Percentiles rank a stretch among this genome's conserved stretches.
Conservation (phyloP, 2,329 filamentous ascomycete genomes). For the Biscogniauxia marginata region DNA sequence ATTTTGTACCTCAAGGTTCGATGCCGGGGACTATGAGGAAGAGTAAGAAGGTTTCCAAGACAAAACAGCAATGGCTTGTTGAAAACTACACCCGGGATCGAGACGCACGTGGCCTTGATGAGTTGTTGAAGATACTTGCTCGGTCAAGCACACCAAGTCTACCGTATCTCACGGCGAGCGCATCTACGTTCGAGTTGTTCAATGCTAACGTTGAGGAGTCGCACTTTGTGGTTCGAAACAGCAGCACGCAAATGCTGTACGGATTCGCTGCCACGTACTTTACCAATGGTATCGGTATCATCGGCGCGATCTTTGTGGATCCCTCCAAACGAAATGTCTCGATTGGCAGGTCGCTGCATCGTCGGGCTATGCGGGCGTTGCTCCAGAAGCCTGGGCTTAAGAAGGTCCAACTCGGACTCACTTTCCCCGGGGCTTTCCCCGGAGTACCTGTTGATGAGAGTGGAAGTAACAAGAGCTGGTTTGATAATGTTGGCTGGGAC, state of each 20-base stretch:
- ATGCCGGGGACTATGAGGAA: constrained; percentile 76
- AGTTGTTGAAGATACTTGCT: constrained; percentile 69
- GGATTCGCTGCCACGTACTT: constrained; percentile 91
- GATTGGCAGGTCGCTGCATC: constrained; percentile 86
- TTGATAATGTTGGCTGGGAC: constrained; percentile 88
- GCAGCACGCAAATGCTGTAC: constrained; percentile 85
- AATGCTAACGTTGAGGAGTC: constrained; percentile 71
- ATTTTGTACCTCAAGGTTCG: constrained; percentile 59
- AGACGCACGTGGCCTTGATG: constrained; percentile 71
- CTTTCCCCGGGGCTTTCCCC: constrained; percentile 81
- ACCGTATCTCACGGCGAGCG: constrained; percentile 68
- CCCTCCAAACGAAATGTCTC: constrained; percentile 82
- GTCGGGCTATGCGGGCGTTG: constrained; percentile 75
- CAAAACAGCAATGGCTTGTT: constrained; percentile 93
- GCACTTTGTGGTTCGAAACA: constrained; percentile 92
- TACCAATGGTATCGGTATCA: constrained; percentile 68
- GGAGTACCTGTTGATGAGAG: constrained; percentile 68
- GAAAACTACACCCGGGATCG: constrained; percentile 81
- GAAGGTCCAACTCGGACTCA: constrained; percentile 76
- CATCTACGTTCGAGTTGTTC: constrained; percentile 73
- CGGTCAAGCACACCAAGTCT: constrained; percentile 66
- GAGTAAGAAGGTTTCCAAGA: constrained; percentile 82
- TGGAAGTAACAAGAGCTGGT: constrained; percentile 67
- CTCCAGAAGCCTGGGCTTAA: constrained; percentile 68
- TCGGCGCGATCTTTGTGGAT: constrained; percentile 88